Base-by-base conservation (phyloP, 139 green algal species). In the Closterium sp. region DNA sequence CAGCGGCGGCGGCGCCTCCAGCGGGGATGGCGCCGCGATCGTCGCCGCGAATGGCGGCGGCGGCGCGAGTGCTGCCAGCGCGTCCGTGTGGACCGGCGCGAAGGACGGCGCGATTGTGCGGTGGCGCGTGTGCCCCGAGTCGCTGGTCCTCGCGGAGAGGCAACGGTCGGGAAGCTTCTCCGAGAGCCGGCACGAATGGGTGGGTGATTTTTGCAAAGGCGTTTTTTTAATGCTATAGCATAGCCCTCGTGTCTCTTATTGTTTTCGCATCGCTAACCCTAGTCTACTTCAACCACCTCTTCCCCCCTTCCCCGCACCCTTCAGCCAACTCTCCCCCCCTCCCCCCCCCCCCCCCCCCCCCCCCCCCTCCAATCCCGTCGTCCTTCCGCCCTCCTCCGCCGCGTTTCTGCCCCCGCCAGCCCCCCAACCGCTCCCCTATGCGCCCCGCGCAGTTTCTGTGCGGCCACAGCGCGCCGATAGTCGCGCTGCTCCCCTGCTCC, bases 21-120 rank as follows among this genome's bases (percentile, higher is more conserved):
- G 43, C 43, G 43, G 43, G 43, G 43, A 69, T 69, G 43, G 43
- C 43, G 43, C 43, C 43, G 43, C 43, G 43, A 69, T 25, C 23
- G 43, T 12, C 43, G 43, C 43, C 43, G 43, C 43, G 43, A 69
- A 69, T 16, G 5, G 12, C 43, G 43, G 43, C 12, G 9, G 12
- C 36, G 36, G 4, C 43, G 43, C 43, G 43, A 69, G 43, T 25
- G n/a, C n/a, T n/a, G n/a, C n/a, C n/a, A 12, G 43, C 43, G 43
- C 43, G 43, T 69, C 43, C 43, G 38, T 91, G 35, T 91, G 89
- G 89, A 91, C 89, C 19, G 89, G 89, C 35, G 89, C 76, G 21
- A 34, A 32, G n/a, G 89, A 91, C 34, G 89, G 89, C 16, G 28
- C 34, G 38, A 87, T 91, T 34, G 64, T 91, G 30, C 10, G 23